Evolutionary conservation across 805 yeast genomes (phyloP).

Genomic region (Zygosaccharomyces pseudorouxii): DNA sequence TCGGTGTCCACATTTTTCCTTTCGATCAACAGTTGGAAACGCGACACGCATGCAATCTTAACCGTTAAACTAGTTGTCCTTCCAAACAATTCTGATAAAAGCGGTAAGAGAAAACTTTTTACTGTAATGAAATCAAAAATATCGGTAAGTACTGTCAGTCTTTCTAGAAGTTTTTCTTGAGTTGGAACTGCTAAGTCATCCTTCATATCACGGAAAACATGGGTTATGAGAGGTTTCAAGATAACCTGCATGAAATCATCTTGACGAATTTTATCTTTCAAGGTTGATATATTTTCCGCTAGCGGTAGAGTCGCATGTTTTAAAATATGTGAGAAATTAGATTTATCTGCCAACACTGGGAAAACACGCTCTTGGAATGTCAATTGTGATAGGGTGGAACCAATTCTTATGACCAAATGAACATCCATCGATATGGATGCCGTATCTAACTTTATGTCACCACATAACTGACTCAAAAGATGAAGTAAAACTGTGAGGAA

Average conservation of each 20-base stretch:
- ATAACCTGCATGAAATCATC: slow-evolving; percentile 43
- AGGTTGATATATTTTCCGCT: slow-evolving; percentile 44
- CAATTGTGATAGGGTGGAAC: slow-evolving; percentile 63
- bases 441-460: slow-evolving; percentile 40
- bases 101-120: slow-evolving; percentile 72
- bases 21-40: slow-evolving; percentile 54
- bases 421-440: slow-evolving; percentile 37
- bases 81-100: slow-evolving; percentile 65
- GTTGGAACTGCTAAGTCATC: slow-evolving; percentile 26
- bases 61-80: slow-evolving; percentile 81
- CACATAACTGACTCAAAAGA: slow-evolving; percentile 38
- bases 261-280: slow-evolving; percentile 48
- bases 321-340: slow-evolving; percentile 22
- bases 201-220: slow-evolving; percentile 22
- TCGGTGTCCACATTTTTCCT: slow-evolving; percentile 63
- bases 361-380: slow-evolving; percentile 70
- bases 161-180: slow-evolving; percentile 51
- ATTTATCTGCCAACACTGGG: slow-evolving; percentile 34
- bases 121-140: slow-evolving; percentile 63
- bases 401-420: slow-evolving; percentile 56
- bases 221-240: slow-evolving; percentile 29
- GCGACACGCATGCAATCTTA: slow-evolving; percentile 60
- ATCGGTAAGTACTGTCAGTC: slow-evolving; percentile 40
- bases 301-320: slow-evolving; percentile 35
- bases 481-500: slow-evolving; percentile 65